Evolutionary conservation across 257 asterid species (phyloP).

Genomic region (Nicotiana sylvestris): DNA sequence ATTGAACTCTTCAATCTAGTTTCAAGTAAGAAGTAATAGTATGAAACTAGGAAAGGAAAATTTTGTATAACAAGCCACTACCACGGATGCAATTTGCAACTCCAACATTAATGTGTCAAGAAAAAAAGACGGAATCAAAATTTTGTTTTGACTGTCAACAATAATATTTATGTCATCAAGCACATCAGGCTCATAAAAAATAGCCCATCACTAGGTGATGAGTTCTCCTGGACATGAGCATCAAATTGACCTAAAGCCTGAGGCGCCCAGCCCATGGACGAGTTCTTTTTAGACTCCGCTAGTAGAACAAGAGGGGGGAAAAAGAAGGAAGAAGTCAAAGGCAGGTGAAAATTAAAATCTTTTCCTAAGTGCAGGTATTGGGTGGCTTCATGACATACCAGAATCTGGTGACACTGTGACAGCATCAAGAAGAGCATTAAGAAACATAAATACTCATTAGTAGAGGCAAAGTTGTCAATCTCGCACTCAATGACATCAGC

Average conservation of each 20-base stretch:
- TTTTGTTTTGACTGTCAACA: not conserved
- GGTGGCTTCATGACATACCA: not conserved
- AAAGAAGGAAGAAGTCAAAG: not conserved
- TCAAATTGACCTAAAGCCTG: not conserved
- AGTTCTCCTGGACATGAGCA: not conserved
- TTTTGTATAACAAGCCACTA: not conserved
- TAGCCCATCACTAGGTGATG: not conserved
- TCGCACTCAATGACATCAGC: not conserved
- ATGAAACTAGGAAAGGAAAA: not conserved
- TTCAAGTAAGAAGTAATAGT: not conserved
- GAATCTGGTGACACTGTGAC: not conserved
- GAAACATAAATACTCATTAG: not conserved
- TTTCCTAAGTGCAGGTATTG: not conserved
- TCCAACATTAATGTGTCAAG: not conserved
- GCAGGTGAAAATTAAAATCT: not conserved
- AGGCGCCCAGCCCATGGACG: not conserved
- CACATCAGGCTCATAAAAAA: not conserved
- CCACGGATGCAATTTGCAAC: not conserved
- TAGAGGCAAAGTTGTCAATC: not conserved
- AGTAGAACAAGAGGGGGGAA: not conserved
- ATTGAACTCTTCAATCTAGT: conserved; percentile 76
- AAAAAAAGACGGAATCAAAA: no score
- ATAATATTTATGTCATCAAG: not conserved
- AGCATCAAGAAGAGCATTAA: not conserved
- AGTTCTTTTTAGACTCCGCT: not conserved